Evolutionary conservation across 441 rosid genomes (phyloP), one percentile per base, ranked within the genome.

Genomic region (Macaranga tanarius): DNA sequence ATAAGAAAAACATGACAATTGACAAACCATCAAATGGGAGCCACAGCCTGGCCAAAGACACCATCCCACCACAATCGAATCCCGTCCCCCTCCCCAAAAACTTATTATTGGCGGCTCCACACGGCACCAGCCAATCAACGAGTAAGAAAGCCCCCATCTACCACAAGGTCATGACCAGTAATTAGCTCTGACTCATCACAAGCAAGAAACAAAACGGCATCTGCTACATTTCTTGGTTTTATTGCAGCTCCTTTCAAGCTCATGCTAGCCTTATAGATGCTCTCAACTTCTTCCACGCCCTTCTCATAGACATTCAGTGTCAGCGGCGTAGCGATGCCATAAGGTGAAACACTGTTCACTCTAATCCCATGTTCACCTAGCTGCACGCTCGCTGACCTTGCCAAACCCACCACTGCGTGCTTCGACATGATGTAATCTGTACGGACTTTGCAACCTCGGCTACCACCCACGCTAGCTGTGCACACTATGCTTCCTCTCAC

Each of bases 191-290:
- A 81, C 9, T 83, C 87, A 1, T 45, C 65, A 16, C 77, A 65
- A 0, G 88, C 81, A 17, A 84, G 86, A 62, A 86, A 84, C 72
- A 82, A 0, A 20, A 79, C 84, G 22, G 85, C 84, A 31, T 84
- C 83, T 0, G 84, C 85, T 26, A 80, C 73, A 38, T 79, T 72
- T 56, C 57, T 52, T 11, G 12, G 60, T 51, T 68, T 82, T 63
- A 79, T 16, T 28, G 45, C 28, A 28, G 34, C 66, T 17, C 86
- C 90, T 56, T 84, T 80, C 81, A 84, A 44, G n/a, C 0, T 16
- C 58, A 26, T 71, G 0, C 20, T n/a, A 10, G 42, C 4, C 59
- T 64, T 80, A 16, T 25, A 77, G 0, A 16, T 0, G 42, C 51
- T 65, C 65, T 77, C 83, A 11, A 38, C 38, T 16, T 64, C 77